A percentile compares a stretch with the other conserved stretches of the same genome.
phyloP scores from a whole-genome alignment of 176 grass and related monocot species.

The Rhipidocladum racemiflorum region DNA sequence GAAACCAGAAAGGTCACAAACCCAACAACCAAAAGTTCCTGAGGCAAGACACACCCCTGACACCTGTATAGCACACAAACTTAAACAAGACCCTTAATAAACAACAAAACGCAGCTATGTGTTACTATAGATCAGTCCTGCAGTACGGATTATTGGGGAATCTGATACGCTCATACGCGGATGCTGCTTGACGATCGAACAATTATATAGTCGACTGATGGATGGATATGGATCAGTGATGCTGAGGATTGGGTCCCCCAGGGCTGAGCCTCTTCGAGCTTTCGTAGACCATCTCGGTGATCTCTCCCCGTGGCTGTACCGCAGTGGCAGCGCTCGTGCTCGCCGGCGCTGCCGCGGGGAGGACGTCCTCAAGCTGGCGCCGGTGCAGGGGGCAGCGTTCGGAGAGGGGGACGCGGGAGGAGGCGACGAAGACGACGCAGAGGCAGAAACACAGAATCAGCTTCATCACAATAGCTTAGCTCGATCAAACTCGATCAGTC shows the following conservation, averaged over 20 bases:
- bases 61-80: no score
- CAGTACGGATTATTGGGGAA: not conserved
- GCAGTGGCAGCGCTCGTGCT: not conserved
- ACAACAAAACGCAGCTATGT: no score
- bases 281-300: not conserved
- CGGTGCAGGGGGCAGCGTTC: slow-evolving; percentile 2
- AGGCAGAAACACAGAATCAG: slow-evolving; percentile 16
- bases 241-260: slow-evolving; percentile 74
- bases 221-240: slow-evolving; percentile 51
- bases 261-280: slow-evolving; percentile 62
- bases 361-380: not conserved
- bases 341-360: not conserved
- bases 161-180: slow-evolving; percentile 5
- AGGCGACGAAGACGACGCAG: not conserved
- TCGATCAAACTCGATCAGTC: not conserved
- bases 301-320: not conserved
- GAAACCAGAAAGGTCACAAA: no score
- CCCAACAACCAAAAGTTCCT: no score
- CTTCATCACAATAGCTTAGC: slow-evolving; percentile 14
- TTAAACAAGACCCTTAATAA: no score
- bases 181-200: not conserved
- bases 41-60: no score
- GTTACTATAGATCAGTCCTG: no score
- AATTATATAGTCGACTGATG: no score
- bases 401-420: not conserved